Base-by-base conservation (phyloP, 441 rosid species). In the Rhodomyrtus psidioides region DNA sequence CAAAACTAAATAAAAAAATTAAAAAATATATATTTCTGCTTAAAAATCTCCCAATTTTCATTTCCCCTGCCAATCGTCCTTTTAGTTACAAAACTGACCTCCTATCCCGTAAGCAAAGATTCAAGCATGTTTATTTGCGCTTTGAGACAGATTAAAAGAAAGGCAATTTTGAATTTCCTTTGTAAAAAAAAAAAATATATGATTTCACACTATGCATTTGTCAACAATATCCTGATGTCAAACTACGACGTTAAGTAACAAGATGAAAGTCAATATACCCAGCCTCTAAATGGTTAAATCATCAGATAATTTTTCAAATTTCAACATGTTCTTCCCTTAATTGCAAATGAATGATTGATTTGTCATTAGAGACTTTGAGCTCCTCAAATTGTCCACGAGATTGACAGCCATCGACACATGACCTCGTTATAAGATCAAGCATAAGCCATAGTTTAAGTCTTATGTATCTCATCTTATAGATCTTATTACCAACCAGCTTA, bases 371-470 rank as follows among this genome's bases (percentile, higher is more conserved):
- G 46, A 53, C 56, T 86, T 90, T 91, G 89, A 88, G 84, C 28
- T 91, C 95, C 89, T 91, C 51, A 53, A 91, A 92, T 91, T 28
- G 27, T 27, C 39, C 57, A 6, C 15, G 10, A 57, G 57, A 90
- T 92, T 91, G 88, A 91, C 86, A 90, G 88, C 83, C 70, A 42
- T 82, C 81, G 82, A 30, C 83, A 88, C 90, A 83, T 54, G 75
- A 84, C 87, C 91, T 21, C 65, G 65, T 90, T 85, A 83, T 86
- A 83, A 85, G 92, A 87, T 92, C 88, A 83, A 58, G 74, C 84
- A 39, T 85, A 83, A 89, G 90, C 91, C 83, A 46, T 79, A 49
- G 85, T 76, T 88, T 12, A 62, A 30, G 44, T 9, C 26, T 62
- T 49, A 10, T 10, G 51, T 10, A 2, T 49, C 51, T 49, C 51